Conservation (phyloP, 441 rosid species). For the Daphne laureola region DNA sequence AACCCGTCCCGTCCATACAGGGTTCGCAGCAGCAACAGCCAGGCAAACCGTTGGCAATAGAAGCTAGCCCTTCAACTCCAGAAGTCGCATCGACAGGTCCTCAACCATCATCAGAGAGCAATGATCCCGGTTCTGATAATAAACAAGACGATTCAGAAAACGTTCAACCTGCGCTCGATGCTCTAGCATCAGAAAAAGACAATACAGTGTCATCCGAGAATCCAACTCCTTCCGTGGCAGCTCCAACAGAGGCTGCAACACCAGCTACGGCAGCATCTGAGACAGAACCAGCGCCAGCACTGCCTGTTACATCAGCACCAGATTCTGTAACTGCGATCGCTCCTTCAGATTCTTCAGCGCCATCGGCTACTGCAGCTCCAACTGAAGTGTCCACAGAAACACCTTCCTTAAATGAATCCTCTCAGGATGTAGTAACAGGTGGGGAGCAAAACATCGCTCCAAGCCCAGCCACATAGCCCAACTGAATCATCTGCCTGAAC, state of each 20-base stretch:
- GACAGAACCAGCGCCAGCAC: slow-evolving; percentile 16
- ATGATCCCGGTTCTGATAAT: neutral
- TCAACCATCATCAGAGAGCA: slow-evolving; percentile 19
- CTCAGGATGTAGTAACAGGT: too few species aligned
- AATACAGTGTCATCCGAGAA: slow-evolving; percentile 15
- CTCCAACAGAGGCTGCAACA: slow-evolving; percentile 18
- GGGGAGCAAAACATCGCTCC: too few species aligned
- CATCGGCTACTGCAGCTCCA: too few species aligned
- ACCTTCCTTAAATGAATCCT: too few species aligned
- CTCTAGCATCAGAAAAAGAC: slow-evolving; percentile 16
- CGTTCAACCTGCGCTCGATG: slow-evolving; percentile 16
- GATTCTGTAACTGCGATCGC: neutral
- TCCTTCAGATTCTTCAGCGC: too few species aligned
- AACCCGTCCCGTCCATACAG: slow-evolving; percentile 36
- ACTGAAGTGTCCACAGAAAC: too few species aligned
- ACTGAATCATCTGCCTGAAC: too few species aligned
- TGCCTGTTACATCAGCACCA: slow-evolving; percentile 18
- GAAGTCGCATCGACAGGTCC: slow-evolving; percentile 13
- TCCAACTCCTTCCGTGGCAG: slow-evolving; percentile 21
- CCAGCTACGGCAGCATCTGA: slow-evolving; percentile 1
- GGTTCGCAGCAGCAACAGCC: slow-evolving; percentile 49
- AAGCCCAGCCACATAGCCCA: too few species aligned
- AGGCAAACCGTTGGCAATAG: slow-evolving; percentile 57
- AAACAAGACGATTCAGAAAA: neutral
- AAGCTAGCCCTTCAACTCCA: slow-evolving; percentile 44